Conservation (phyloP, 1,284 basidiomycete species). For the Heterobasidion irregulare region DNA sequence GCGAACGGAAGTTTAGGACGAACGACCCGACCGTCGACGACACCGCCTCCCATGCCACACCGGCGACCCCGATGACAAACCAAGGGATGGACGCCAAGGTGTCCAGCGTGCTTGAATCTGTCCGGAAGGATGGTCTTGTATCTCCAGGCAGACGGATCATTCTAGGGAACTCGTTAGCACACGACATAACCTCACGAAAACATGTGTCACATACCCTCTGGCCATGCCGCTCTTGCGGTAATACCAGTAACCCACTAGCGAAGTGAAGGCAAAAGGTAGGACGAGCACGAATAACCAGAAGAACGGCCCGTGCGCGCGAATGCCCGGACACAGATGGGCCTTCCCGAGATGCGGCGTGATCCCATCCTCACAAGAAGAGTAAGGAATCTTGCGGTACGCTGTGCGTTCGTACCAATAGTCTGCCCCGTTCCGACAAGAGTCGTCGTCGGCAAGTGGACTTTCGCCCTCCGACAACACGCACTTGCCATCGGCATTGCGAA, state of each 20-base stretch:
- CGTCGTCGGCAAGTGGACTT: slow-evolving; percentile 46
- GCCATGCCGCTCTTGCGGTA: slow-evolving; percentile 60
- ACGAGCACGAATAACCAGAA: slow-evolving; percentile 81
- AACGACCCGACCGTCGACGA: slow-evolving; percentile 36
- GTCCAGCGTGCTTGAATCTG: slow-evolving; percentile 45
- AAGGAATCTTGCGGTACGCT: slow-evolving; percentile 81
- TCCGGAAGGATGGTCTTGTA: slow-evolving; percentile 30
- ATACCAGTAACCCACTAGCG: slow-evolving; percentile 73
- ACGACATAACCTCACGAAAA: neutral
- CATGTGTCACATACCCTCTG: slow-evolving; percentile 54
- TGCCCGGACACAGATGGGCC: slow-evolving; percentile 72
- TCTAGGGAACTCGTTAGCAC: slow-evolving; percentile 26
- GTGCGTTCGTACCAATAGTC: slow-evolving; percentile 91
- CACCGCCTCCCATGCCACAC: slow-evolving; percentile 66
- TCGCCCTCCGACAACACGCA: slow-evolving; percentile 75
- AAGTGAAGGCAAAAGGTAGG: slow-evolving; percentile 69
- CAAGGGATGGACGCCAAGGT: slow-evolving; percentile 82
- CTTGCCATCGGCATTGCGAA: slow-evolving; percentile 55
- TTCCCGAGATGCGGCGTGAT: slow-evolving; percentile 63
- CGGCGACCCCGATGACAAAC: slow-evolving; percentile 73
- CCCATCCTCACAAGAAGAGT: slow-evolving; percentile 79
- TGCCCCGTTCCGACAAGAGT: slow-evolving; percentile 54
- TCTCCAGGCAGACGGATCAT: slow-evolving; percentile 73
- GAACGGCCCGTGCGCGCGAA: slow-evolving; percentile 58
- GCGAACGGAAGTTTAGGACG: slow-evolving; percentile 32